phyloP scores from a whole-genome alignment of 2,329 filamentous ascomycete species.

The Pyricularia grisea region DNA sequence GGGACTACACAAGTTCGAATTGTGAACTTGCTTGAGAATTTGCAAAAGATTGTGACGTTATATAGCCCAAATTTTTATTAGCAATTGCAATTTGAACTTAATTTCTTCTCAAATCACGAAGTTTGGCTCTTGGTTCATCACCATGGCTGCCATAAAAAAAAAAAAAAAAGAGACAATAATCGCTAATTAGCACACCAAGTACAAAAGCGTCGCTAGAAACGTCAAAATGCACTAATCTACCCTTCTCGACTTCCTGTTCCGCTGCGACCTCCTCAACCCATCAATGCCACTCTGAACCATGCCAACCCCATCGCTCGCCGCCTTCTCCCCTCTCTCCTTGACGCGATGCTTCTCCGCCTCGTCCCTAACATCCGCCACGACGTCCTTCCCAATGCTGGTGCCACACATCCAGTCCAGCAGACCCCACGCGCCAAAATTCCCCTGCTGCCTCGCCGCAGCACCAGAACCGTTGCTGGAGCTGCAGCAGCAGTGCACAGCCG shows the following conservation, averaged over 20 bases:
- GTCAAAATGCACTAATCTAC: not conserved
- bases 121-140: too few relatives aligned
- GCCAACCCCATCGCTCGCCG: conserved; percentile 21
- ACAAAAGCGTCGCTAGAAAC: not conserved
- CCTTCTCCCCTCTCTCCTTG: conserved; percentile 28
- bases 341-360: conserved; percentile 49
- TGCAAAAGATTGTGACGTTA: not conserved
- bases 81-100: too few relatives aligned
- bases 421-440: conserved; percentile 55
- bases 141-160: too few relatives aligned
- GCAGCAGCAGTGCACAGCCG: conserved; percentile 27
- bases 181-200: not conserved
- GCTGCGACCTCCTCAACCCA: conserved; percentile 18
- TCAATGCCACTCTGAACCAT: conserved; percentile 23
- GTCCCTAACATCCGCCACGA: conserved; percentile 42
- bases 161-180: not conserved
- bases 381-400: conserved; percentile 43
- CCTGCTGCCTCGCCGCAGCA: conserved; percentile 21
- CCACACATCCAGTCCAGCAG: conserved; percentile 52
- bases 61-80: not conserved
- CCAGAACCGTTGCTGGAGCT: conserved; percentile 24
- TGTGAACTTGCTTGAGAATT: not conserved
- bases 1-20: not conserved
- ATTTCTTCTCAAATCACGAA: not conserved
- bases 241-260: conserved; percentile 15